Conservation (phyloP, 768 basidiomycete genomes). For the Pulveroboletus ravenelii region DNA sequence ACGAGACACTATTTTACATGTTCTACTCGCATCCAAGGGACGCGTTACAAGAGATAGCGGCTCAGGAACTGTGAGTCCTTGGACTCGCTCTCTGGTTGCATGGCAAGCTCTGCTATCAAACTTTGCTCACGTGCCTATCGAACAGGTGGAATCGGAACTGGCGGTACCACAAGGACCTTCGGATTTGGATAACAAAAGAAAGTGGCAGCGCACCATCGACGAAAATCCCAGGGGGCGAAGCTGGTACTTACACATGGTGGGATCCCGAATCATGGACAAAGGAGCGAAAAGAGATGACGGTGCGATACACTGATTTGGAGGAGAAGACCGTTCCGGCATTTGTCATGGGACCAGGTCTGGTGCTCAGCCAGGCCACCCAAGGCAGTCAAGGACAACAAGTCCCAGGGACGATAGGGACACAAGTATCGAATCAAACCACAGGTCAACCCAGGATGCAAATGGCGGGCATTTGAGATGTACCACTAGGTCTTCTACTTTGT, state of each 20-base stretch:
- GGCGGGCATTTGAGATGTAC: slow-evolving; percentile 30
- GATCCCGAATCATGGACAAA: slow-evolving; percentile 77
- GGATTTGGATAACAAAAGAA: slow-evolving; percentile 83
- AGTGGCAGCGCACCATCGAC: slow-evolving; percentile 69
- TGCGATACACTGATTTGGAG: slow-evolving; percentile 69
- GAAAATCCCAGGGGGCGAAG: slow-evolving; percentile 77
- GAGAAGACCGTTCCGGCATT: slow-evolving; percentile 68
- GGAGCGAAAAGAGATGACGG: slow-evolving; percentile 73
- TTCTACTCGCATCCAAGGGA: slow-evolving; percentile 94
- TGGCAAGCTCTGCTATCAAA: slow-evolving; percentile 1
- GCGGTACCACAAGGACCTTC: slow-evolving; percentile 92
- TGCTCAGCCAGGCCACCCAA: slow-evolving; percentile 33
- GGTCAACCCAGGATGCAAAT: slow-evolving; percentile 32
- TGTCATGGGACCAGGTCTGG: slow-evolving; percentile 44
- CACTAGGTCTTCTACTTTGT: slow-evolving; percentile 2
- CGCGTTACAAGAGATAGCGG: slow-evolving; percentile 89
- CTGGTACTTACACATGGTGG: slow-evolving; percentile 89
- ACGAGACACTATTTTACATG: slow-evolving; percentile 97
- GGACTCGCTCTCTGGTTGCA: slow-evolving; percentile 9
- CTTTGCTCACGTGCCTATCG: slow-evolving; percentile 5
- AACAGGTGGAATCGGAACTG: slow-evolving; percentile 88
- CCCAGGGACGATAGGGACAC: slow-evolving; percentile 30
- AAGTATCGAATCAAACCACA: slow-evolving; percentile 22
- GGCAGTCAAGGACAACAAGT: slow-evolving; percentile 37
- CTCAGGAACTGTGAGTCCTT: slow-evolving; percentile 82